Conservation (phyloP, 371 early-diverging fungal genomes). For the Paraphysoderma sedebokerense region DNA sequence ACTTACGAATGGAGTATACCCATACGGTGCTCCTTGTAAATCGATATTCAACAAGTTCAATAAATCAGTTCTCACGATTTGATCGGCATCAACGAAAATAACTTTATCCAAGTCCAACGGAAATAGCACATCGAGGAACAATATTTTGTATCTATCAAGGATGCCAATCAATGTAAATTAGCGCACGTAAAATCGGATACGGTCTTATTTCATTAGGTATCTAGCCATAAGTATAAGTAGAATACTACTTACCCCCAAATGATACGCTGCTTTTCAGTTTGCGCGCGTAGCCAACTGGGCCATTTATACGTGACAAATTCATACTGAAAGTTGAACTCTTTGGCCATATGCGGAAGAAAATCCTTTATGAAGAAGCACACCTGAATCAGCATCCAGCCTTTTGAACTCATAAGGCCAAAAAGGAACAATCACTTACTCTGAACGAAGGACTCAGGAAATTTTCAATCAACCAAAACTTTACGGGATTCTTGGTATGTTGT, state of each 20-base stretch:
- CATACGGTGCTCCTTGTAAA: conserved; percentile 79
- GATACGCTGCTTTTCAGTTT: conserved; percentile 84
- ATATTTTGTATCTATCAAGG: conserved; percentile 56
- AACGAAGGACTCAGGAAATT: conserved; percentile 89
- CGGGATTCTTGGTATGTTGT: conserved; percentile 60
- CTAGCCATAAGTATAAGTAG: too few relatives aligned
- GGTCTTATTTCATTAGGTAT: too few relatives aligned
- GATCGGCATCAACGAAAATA: conserved; percentile 96
- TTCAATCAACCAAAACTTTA: conserved; percentile 95
- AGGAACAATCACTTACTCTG: conserved; percentile 29
- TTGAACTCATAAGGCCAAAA: background rate
- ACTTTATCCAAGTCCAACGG: conserved; percentile 83
- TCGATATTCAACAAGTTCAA: conserved; percentile 80
- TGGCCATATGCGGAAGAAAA: conserved; percentile 74
- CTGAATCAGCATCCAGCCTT: background rate
- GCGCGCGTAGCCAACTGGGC: conserved; percentile 86
- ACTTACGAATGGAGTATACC: conserved; percentile 93
- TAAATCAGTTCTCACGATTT: conserved; percentile 80
- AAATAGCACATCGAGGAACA: conserved; percentile 92
- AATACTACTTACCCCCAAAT: conserved; percentile 64
- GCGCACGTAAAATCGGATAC: too few relatives aligned
- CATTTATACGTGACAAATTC: conserved; percentile 92
- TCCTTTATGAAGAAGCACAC: conserved; percentile 19
- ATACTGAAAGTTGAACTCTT: conserved; percentile 66
- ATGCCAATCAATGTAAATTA: background rate